Evolutionary conservation across 2,329 filamentous ascomycete genomes (phyloP), one percentile per base, ranked within the genome.

Genomic region (Microthyrium microscopicum): DNA sequence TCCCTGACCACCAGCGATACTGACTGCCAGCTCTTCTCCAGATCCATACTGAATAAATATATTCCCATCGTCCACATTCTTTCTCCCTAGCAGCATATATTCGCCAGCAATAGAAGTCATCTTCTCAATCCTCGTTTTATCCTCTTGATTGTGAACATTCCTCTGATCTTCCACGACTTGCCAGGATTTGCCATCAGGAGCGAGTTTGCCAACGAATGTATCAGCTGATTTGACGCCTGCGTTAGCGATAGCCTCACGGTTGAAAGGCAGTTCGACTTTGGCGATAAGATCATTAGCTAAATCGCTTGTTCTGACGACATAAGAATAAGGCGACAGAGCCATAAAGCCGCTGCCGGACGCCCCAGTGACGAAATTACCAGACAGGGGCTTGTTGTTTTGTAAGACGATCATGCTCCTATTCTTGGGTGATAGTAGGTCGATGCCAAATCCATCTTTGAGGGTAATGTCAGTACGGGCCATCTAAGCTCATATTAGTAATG

Each of bases 11-110:
- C 39, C 42, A 5, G 46, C 49, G 12, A 51, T 29, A 31, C 47
- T 50, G 7, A 46, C 47, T 2, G 48, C 52, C 7, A 47, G 40
- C 1, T 46, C 49, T 6, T 41, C 47, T 2, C 49, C 49, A 26
- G 48, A 43, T 1, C 51, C 50, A 33, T 51, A 53, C 20, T 52
- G 49, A n/a, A 53, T 41, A 36, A 53, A 53, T 12, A 51, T 46
- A 25, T 52, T 50, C 5, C 42, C 36, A 3, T 32, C 40, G 29
- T 53, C 50, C 5, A 38, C 35, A 0, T 41, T 45, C 20, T 42
- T 41, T 16, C 49, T 40, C 4, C 48, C 50, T 6, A 53, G 39
- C 4, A 52, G 44, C 37, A 48, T 43, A 27, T 50, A 50, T 29
- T 53, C 49, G 11, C 50, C 50, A 25, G 47, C 45, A 4, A 52